Base-by-base conservation (phyloP, 352 stramenopile genomes). In the Phytophthora parvispora region DNA sequence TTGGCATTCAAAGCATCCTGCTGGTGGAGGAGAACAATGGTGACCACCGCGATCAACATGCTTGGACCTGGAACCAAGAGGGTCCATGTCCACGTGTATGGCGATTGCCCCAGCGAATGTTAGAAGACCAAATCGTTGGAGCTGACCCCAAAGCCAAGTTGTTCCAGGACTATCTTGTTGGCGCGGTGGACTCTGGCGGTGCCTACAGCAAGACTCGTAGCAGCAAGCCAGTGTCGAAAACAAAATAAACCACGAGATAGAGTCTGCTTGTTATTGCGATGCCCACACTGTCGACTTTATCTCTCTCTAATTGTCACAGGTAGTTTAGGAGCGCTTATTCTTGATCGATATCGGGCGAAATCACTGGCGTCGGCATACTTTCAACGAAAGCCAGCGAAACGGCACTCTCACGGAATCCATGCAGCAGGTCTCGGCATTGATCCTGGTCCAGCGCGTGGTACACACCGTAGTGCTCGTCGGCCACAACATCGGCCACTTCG, bases 381-480 rank as follows among this genome's bases (percentile, higher is more conserved):
- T 91, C 84, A 55, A 89, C 65, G 38, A 89, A 87, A 5, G 82
- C 50, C 24, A 93, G 65, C 18, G 83, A 86, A 48, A 93, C 78
- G 22, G 86, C 77, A 65, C 85, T 94, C 66, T 94, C 84, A 31
- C 79, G 81, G 45, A 96, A 83, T 16, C 80, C 75, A 38, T 86
- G 77, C 42, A 96, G 68, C 62, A 96, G 63, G 20, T 93, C 81
- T 24, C 79, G 77, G 32, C 82, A 92, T 55, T 96, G 82, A 29
- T 88, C 81, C 50, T 81, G 71, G 28, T 81, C 80, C 38, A 96
- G 71, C 12, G 84, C 69, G 16, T 86, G 60, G 49, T 84, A 87
- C 12, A 96, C 86, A 9, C 65, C 82, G 58, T 94, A 94, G 56
- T 91, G 81, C 22, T 94, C 83, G 64, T 93, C 87, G 6, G 87